Conservation (phyloP, 129 eudicot species). For the Cynara cardunculus region DNA sequence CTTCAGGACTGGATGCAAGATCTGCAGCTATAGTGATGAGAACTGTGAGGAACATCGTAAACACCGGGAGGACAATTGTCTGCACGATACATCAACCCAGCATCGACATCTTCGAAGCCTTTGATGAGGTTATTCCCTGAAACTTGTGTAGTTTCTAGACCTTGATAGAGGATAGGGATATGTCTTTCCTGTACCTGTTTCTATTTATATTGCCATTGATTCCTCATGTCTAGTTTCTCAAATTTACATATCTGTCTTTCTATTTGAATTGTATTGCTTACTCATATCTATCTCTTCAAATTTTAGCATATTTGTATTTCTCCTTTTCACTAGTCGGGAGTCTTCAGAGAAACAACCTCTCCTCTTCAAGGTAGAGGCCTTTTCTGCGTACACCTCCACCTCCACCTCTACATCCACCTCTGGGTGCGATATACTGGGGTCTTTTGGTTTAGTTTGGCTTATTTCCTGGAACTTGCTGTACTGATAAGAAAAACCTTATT, state of each 20-base stretch:
- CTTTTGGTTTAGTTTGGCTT: not conserved
- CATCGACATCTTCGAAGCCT: conserved; percentile 94
- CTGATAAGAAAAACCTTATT: not conserved
- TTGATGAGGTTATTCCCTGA: conserved; percentile 73
- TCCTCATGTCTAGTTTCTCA: no score
- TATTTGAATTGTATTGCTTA: no score
- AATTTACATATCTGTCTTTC: no score
- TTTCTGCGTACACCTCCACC: no score
- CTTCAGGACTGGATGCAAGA: conserved; percentile 96
- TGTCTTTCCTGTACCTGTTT: not conserved
- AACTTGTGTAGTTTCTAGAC: not conserved
- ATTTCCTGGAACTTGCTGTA: not conserved
- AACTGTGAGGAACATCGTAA: conserved; percentile 92
- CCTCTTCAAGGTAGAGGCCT: no score
- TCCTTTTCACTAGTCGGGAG: no score
- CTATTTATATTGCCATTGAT: no score
- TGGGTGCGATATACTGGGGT: not conserved
- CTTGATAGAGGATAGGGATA: no score
- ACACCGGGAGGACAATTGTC: conserved; percentile 94
- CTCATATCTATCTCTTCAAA: not conserved
- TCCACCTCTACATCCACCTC: no score
- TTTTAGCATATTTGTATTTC: no score
- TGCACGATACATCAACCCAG: conserved; percentile 99
- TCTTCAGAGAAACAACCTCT: no score
- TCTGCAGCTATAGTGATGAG: conserved; percentile 99